These are phyloP conservation scores for Sporisorium scitamineum DNA, from an alignment of 1,284 basidiomycete species.

Conservation along the genomic window DNA sequence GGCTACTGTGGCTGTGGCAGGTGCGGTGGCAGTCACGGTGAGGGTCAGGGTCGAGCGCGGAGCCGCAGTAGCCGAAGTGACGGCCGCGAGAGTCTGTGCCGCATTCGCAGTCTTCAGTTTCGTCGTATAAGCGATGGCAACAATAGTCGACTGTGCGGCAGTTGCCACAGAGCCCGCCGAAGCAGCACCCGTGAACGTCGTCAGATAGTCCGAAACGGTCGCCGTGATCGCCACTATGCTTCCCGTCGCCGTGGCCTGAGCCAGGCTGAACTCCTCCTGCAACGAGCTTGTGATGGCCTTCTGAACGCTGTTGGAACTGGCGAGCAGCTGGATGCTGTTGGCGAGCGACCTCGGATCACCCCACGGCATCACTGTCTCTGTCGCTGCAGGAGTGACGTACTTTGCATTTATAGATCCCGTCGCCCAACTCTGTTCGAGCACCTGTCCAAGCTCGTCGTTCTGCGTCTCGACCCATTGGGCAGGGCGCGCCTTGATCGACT, in stretches of 20 bases:
- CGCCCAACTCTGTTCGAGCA: conserved; percentile 21
- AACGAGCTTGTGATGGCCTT: conserved; percentile 37
- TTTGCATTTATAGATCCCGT: conserved; percentile 21
- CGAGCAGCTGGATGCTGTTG: conserved; percentile 38
- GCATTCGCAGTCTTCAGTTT: conserved; percentile 4
- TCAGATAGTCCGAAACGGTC: conserved; percentile 24
- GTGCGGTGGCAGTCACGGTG: conserved; percentile 5
- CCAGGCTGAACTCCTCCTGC: conserved; percentile 23
- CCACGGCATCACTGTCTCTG: conserved; percentile 41
- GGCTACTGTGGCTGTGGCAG: neutral
- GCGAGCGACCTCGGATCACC: conserved; percentile 47
- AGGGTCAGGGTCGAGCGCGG: conserved; percentile 1
- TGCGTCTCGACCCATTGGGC: conserved; percentile 30
- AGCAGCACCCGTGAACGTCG: conserved; percentile 24
- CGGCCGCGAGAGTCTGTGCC: neutral
- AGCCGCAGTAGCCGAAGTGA: neutral
- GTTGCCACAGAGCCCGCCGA: neutral
- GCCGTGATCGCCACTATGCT: conserved; percentile 33
- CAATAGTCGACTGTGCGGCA: conserved; percentile 7
- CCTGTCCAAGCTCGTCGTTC: conserved; percentile 38
- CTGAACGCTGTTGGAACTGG: conserved; percentile 48
- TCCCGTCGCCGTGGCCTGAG: conserved; percentile 29
- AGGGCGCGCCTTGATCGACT: conserved; percentile 26
- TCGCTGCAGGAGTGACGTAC: conserved; percentile 33
- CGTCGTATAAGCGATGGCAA: conserved; percentile 13